Evolutionary conservation across 1,284 basidiomycete genomes (phyloP).

Genomic region (Neonothopanus nambi): DNA sequence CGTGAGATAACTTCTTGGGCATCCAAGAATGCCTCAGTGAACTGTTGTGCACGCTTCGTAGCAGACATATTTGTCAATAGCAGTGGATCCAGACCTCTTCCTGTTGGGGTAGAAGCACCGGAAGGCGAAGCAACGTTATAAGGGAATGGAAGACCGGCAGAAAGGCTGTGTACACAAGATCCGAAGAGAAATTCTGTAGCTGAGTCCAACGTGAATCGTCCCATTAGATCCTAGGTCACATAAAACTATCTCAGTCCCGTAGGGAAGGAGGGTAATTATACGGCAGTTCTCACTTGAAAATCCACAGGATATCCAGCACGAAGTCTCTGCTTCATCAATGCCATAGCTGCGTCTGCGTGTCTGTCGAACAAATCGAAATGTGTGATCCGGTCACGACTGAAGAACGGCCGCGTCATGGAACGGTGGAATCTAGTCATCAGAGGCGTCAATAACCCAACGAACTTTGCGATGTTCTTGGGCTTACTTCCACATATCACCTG

Average conservation of each 20-base stretch:
- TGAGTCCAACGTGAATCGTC: slow-evolving; percentile 47
- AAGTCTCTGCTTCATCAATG: slow-evolving; percentile 11
- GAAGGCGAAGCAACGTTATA: slow-evolving; percentile 25
- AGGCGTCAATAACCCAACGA: too few species aligned
- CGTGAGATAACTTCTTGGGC: slow-evolving; percentile 22
- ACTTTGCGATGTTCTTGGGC: too few species aligned
- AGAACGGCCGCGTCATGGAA: slow-evolving; percentile 58
- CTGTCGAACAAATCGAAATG: slow-evolving; percentile 37
- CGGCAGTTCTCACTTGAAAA: slow-evolving; percentile 52
- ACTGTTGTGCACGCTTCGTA: slow-evolving; percentile 26
- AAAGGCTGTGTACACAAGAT: slow-evolving; percentile 36
- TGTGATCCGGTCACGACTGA: slow-evolving; percentile 49
- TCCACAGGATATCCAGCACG: slow-evolving; percentile 37
- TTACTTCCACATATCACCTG: slow-evolving; percentile 55
- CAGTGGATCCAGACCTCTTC: not conserved
- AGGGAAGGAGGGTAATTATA: not conserved
- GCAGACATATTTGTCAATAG: not conserved
- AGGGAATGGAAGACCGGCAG: slow-evolving; percentile 37
- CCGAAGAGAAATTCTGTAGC: slow-evolving; percentile 51
- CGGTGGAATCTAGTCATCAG: slow-evolving; percentile 51
- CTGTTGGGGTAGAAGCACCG: not conserved
- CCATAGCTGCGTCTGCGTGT: slow-evolving; percentile 36
- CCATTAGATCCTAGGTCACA: slow-evolving; percentile 35
- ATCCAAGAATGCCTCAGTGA: slow-evolving; percentile 34
- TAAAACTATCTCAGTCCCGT: not conserved